Percentiles rank a stretch among this genome's conserved stretches.
phyloP scores from a whole-genome alignment of 1,284 basidiomycete genomes.

The Mixia osmundae region DNA sequence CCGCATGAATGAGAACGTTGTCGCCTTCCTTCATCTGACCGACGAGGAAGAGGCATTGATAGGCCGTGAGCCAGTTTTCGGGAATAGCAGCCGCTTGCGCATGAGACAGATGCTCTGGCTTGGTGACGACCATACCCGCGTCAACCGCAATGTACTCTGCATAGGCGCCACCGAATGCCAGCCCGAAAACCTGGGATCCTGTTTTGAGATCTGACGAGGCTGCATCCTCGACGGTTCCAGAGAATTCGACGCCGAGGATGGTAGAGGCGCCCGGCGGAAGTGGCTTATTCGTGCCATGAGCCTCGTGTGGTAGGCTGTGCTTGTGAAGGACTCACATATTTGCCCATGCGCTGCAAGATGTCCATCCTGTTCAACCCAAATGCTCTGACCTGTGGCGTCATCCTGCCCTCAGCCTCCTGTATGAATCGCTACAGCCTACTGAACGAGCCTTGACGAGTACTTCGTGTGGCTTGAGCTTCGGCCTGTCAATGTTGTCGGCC shows the following conservation, averaged over 20 bases:
- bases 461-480: not conserved
- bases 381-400: constrained; percentile 27
- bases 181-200: not conserved
- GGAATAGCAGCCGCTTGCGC: constrained; percentile 55
- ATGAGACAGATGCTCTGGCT: constrained; percentile 55
- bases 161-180: constrained; percentile 40
- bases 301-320: not conserved
- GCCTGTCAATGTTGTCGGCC: not conserved
- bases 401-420: not conserved
- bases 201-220: constrained; percentile 21
- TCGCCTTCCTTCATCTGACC: constrained; percentile 46
- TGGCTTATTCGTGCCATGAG: constrained; percentile 27
- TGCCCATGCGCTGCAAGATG: constrained; percentile 34
- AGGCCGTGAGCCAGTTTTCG: constrained; percentile 75
- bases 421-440: too few relatives aligned
- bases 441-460: too few relatives aligned
- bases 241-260: constrained; percentile 81
- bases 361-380: constrained; percentile 83
- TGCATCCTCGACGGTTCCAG: constrained; percentile 40
- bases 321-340: not conserved
- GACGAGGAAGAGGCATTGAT: constrained; percentile 50
- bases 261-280: constrained; percentile 47
- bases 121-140: constrained; percentile 44
- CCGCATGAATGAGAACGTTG: constrained; percentile 62
- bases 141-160: constrained; percentile 56